Evolutionary conservation across 345 rosid species (phyloP), one percentile per base, ranked within the genome.

Genomic region (Abelmoschus esculentus): DNA sequence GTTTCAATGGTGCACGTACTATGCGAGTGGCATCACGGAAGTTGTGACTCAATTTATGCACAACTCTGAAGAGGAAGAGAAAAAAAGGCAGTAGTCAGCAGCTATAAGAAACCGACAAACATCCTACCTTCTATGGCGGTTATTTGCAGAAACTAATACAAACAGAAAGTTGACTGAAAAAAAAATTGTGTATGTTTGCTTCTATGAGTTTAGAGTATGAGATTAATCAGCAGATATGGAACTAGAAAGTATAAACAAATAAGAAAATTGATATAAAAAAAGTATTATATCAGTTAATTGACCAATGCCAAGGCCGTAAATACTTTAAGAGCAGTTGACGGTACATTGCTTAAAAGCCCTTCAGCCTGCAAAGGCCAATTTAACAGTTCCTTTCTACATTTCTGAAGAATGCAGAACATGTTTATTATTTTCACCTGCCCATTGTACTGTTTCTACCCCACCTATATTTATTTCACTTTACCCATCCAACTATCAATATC

Each of bases 21-120:
- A 83, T 76, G 59, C 71, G 75, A 3, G 97, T 95, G 67, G 99
- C 99, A 71, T 86, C 74, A 22, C 97, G 96, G 74, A 95, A 95
- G 70, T 91, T 79, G 80, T 91, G 96, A 72, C 80, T 86, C 83
- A 95, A 78, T 78, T 95, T 81, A 59, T 95, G 97, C 50, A 95
- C 96, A 78, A 95, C 78, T 63, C 99, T 95, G 91, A 69, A 76
- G 70, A 78, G 49, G 26, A 80, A 31, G 66, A 79, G 63, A 22
- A 19, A 80, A 80, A 67, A 56, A 70, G 40, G 6, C 52, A 73
- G 34, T 52, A 14, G 58, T 72, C 52, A 80, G 67, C 28, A 69
- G 61, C 54, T 42, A 65, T 36, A 31, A 53, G 36, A 32, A 38
- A 7, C 19, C 26, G 71, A 42, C n/a, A 31, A 32, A 31, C 72